Evolutionary conservation across 371 early-diverging fungal genomes (phyloP).

Genomic region (Mucor racemosus): DNA sequence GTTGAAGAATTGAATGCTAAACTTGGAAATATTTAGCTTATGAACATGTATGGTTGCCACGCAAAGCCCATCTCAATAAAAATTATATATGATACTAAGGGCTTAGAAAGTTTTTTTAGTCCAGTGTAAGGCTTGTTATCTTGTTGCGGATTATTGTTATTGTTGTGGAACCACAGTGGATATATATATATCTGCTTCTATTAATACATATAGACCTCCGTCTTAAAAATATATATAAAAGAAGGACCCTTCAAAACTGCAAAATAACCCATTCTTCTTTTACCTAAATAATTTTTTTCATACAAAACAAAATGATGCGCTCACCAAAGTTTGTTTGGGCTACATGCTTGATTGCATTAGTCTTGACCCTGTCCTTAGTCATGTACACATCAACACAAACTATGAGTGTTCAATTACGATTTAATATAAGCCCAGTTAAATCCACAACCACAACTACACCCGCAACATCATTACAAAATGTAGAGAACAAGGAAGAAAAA

Average conservation of each 20-base stretch:
- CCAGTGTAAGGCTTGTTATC: not conserved
- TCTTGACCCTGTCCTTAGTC: constrained; percentile 21
- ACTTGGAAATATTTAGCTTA: constrained; percentile 37
- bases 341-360: constrained; percentile 17
- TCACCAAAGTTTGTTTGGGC: constrained; percentile 30
- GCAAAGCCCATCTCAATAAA: constrained; percentile 11
- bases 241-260: constrained; percentile 8
- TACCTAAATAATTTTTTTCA: constrained; percentile 2
- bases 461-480: not conserved
- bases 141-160: constrained; percentile 1
- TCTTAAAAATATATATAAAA: constrained; percentile 5
- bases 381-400: constrained; percentile 26
- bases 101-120: not conserved
- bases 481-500: constrained; percentile 24
- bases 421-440: constrained; percentile 13
- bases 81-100: not conserved
- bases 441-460: not conserved
- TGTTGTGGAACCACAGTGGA: not conserved
- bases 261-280: too few relatives aligned
- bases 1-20: constrained; percentile 72
- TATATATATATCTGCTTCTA: not conserved
- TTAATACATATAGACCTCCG: not conserved
- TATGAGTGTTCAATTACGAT: constrained; percentile 23
- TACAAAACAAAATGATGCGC: constrained; percentile 15
- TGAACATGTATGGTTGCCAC: too few relatives aligned